These are phyloP conservation scores for Phlegmacium glaucopus DNA, from an alignment of 768 basidiomycete genomes.

Conservation along the genomic window DNA sequence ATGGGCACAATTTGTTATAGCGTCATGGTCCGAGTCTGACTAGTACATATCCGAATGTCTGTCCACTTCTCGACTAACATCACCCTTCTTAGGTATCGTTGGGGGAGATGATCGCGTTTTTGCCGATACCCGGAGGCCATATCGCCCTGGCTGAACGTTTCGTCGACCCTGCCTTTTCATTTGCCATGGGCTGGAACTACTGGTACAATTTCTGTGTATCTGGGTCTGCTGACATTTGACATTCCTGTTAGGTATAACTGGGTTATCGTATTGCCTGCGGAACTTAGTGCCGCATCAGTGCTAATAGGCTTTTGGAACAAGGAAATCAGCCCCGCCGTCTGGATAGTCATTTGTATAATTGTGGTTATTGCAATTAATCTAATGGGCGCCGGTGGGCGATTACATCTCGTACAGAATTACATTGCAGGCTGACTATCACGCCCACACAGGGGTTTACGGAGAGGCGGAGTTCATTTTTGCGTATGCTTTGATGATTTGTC, in stretches of 20 bases:
- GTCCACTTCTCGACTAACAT: neutral
- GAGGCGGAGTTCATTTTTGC: constrained; percentile 88
- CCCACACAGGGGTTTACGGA: constrained; percentile 66
- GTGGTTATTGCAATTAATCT: constrained; percentile 77
- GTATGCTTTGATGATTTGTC: constrained; percentile 32
- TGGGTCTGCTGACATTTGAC: neutral
- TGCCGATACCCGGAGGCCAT: constrained; percentile 76
- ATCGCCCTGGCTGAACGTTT: constrained; percentile 80
- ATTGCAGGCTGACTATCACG: neutral
- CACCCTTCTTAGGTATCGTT: constrained; percentile 47
- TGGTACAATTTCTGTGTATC: constrained; percentile 20
- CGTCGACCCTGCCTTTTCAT: constrained; percentile 68
- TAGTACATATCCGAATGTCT: constrained; percentile 5
- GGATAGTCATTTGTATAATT: constrained; percentile 75
- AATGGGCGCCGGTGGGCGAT: constrained; percentile 56
- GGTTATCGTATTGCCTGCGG: constrained; percentile 69
- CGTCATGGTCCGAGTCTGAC: constrained; percentile 51
- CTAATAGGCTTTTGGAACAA: constrained; percentile 73
- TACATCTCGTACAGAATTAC: neutral
- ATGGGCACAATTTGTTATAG: constrained; percentile 67
- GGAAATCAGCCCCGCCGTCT: constrained; percentile 60
- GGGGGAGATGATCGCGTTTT: constrained; percentile 72
- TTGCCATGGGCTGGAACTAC: constrained; percentile 50
- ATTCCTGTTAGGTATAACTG: constrained; percentile 45
- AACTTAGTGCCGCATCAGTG: constrained; percentile 74